Conservation (phyloP, 805 yeast species). For the Priceomyces carsonii region DNA sequence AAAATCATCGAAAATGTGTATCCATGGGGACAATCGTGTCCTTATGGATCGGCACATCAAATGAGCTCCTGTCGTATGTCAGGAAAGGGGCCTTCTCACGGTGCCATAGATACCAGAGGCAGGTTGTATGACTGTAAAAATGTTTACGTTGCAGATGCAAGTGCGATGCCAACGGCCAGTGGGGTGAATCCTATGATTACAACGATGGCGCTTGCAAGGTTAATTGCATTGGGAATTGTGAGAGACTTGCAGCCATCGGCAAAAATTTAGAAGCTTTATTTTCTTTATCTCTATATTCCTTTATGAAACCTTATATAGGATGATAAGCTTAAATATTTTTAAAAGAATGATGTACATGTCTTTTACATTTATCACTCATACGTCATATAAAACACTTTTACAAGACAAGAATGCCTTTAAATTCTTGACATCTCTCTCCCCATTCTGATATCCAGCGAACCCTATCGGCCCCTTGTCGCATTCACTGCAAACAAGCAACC, state of each 20-base stretch:
- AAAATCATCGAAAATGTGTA: slow-evolving; percentile 24
- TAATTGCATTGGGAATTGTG: slow-evolving; percentile 38
- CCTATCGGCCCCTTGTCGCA: slow-evolving; percentile 82
- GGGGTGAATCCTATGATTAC: slow-evolving; percentile 58
- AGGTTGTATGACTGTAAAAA: slow-evolving; percentile 49
- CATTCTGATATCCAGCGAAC: slow-evolving; percentile 48
- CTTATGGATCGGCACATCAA: slow-evolving; percentile 53
- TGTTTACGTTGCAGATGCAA: slow-evolving; percentile 51
- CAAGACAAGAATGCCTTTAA: slow-evolving; percentile 47
- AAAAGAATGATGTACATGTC: too few species aligned
- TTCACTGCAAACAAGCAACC: slow-evolving; percentile 68
- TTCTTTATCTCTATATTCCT: too few species aligned
- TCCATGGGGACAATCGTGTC: slow-evolving; percentile 27
- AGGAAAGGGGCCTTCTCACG: slow-evolving; percentile 45
- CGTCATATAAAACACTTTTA: slow-evolving; percentile 45
- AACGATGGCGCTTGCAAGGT: slow-evolving; percentile 48
- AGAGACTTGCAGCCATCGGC: slow-evolving; percentile 29
- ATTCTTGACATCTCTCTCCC: slow-evolving; percentile 34
- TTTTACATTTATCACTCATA: too few species aligned
- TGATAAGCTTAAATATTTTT: too few species aligned
- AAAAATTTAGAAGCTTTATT: slow-evolving; percentile 18
- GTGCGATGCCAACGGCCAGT: slow-evolving; percentile 52
- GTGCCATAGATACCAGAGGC: slow-evolving; percentile 47
- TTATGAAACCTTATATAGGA: too few species aligned
- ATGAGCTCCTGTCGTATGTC: slow-evolving; percentile 53